These are phyloP conservation scores for Solanum arcanum DNA, from an alignment of 257 asterid genomes.

Conservation along the genomic window DNA sequence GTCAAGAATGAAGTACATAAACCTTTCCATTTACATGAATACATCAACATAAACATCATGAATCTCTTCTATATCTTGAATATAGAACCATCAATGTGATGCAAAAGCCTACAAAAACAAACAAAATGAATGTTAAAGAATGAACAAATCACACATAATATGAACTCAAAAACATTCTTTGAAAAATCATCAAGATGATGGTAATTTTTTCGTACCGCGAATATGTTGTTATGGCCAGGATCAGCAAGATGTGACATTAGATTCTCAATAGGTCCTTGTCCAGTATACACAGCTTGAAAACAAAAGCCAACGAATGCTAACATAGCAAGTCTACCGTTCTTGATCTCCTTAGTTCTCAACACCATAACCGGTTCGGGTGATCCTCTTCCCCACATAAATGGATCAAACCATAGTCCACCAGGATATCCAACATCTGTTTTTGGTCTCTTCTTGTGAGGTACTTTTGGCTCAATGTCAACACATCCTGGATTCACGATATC, in stretches of 20 bases:
- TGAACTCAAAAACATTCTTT: background rate
- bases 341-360: conserved; percentile 77
- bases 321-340: conserved; percentile 88
- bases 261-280: conserved; percentile 63
- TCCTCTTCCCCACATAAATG: conserved; percentile 85
- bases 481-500: conserved; percentile 69
- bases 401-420: conserved; percentile 81
- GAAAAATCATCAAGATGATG: background rate
- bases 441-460: conserved; percentile 53
- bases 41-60: background rate
- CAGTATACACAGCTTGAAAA: conserved; percentile 71
- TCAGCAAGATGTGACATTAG: conserved; percentile 68
- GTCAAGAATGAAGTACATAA: background rate
- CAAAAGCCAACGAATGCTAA: conserved; percentile 76
- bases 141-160: background rate
- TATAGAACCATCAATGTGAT: conserved; percentile 6
- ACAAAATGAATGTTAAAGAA: background rate
- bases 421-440: conserved; percentile 82
- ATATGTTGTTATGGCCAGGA: conserved; percentile 81
- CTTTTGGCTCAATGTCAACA: conserved; percentile 53
- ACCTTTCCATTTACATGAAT: background rate
- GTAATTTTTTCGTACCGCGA: conserved; percentile 29
- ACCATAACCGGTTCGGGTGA: conserved; percentile 87
- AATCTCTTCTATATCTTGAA: background rate
- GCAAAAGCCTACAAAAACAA: conserved; percentile 45